Base-by-base conservation (phyloP, 345 rosid species). In the Aquilaria sinensis region DNA sequence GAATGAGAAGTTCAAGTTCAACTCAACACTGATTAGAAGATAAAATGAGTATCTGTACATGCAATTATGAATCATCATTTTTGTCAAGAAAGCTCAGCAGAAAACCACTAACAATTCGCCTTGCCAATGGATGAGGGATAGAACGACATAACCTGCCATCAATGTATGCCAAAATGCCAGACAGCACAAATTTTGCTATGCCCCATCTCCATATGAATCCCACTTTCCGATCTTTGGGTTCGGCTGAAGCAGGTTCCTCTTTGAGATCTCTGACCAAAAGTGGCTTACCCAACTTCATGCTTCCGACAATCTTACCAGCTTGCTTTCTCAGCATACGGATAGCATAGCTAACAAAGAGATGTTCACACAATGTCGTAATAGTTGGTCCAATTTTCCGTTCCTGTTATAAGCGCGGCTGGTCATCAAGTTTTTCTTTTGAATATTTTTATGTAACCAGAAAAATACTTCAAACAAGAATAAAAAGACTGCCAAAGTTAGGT, bases 321-420 rank as follows among this genome's bases (percentile, higher is more conserved):
- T 83, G 83, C 72, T 80, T 81, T 57, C 78, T 80, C 75, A 93
- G 75, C 55, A 77, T 58, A 37, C 92, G 88, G 67, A 93, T 88
- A 46, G 92, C 90, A 69, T 83, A 90, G 76, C 94, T 89, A 72
- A 93, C 98, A 46, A 93, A 81, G 13, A 93, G 81, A 80, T 90
- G 98, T 66, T 93, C 98, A 10, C 86, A 90, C 58, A 93, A 66
- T 59, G 98, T 90, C 71, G 76, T 9, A 66, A 93, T 57, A 0
- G 96, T 93, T 16, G 94, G 90, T 65, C 90, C 96, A 31, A 93
- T 72, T 69, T 79, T 86, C 98, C 98, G 87, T 70, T 88, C 96
- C 97, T 93, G 91, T 29, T 53, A 33, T 51, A 41, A 60, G 49
- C 11, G 49, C 62, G 48, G 30, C 15, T 52, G 29, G 31, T 57